Percentiles rank a stretch among this genome's conserved stretches.
These are phyloP conservation scores for Holtermannia corniformis DNA, from an alignment of 768 basidiomycete species.

Conservation along the genomic window DNA sequence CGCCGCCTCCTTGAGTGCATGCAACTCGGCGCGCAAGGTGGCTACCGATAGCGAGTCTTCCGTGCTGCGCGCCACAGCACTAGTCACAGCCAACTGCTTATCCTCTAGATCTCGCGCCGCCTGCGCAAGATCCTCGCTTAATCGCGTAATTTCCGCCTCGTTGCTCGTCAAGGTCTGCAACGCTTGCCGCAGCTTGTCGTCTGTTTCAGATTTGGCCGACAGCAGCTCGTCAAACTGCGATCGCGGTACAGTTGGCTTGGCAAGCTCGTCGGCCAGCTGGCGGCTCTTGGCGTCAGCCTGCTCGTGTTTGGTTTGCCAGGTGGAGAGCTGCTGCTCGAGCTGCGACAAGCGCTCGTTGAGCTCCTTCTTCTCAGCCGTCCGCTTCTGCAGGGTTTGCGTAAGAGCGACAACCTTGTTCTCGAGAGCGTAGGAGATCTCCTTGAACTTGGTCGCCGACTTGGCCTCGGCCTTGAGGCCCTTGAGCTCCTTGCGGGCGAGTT, in stretches of 20 bases:
- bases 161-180: conserved; percentile 64
- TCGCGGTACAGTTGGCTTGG: conserved; percentile 61
- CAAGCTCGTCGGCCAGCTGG: conserved; percentile 60
- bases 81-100: conserved; percentile 59
- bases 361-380: conserved; percentile 83
- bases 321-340: conserved; percentile 74
- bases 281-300: conserved; percentile 68
- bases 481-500: conserved; percentile 75
- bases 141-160: conserved; percentile 69
- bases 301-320: conserved; percentile 78
- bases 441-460: conserved; percentile 94
- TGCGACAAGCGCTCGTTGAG: conserved; percentile 64
- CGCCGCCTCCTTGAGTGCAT: conserved; percentile 84
- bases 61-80: conserved; percentile 49
- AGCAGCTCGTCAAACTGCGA: conserved; percentile 65
- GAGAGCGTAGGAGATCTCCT: conserved; percentile 88
- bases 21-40: conserved; percentile 84
- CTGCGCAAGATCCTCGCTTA: conserved; percentile 65
- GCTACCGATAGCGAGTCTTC: conserved; percentile 82
- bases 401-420: conserved; percentile 99
- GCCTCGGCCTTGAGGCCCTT: conserved; percentile 78
- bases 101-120: conserved; percentile 66
- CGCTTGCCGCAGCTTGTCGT: conserved; percentile 70
- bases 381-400: conserved; percentile 81
- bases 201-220: conserved; percentile 64